Conservation (phyloP, 129 eudicot genomes). For the Sambucus nigra region DNA sequence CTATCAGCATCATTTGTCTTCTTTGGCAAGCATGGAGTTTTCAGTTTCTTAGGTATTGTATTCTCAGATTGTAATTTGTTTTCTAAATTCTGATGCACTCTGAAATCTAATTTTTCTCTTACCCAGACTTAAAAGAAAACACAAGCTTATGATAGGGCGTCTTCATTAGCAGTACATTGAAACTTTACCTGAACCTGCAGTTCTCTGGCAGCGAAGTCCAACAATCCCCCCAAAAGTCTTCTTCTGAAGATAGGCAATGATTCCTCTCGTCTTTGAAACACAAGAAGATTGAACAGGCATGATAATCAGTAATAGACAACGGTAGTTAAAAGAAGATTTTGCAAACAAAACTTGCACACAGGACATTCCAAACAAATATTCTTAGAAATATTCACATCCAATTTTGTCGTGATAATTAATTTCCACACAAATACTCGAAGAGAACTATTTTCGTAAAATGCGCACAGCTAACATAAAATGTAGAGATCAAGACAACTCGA, state of each 20-base stretch:
- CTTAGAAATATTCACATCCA: no score
- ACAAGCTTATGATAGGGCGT: neutral
- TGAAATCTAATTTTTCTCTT: neutral
- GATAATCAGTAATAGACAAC: conserved; percentile 4
- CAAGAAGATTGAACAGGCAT: conserved; percentile 6
- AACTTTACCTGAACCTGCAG: conserved; percentile 73
- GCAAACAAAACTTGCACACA: no score
- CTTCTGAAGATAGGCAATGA: conserved; percentile 89
- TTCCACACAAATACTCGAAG: no score
- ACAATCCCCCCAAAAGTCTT: conserved; percentile 85
- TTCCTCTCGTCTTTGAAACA: conserved; percentile 69
- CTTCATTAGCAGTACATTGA: neutral
- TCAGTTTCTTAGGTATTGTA: neutral
- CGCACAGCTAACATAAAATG: no score
- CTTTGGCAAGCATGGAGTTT: neutral
- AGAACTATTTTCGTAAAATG: no score
- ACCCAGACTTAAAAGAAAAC: neutral
- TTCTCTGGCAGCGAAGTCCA: conserved; percentile 95
- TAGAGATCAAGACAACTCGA: no score
- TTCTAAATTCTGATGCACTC: neutral
- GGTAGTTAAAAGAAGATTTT: no score
- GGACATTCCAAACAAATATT: no score
- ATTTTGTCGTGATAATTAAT: no score
- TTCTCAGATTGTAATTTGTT: neutral
- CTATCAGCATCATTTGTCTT: neutral